A percentile compares a stretch with the other conserved stretches of the same genome.
Evolutionary conservation across 495 filamentous ascomycete species (phyloP).

Genomic region (Aspergillus kassunensis): DNA sequence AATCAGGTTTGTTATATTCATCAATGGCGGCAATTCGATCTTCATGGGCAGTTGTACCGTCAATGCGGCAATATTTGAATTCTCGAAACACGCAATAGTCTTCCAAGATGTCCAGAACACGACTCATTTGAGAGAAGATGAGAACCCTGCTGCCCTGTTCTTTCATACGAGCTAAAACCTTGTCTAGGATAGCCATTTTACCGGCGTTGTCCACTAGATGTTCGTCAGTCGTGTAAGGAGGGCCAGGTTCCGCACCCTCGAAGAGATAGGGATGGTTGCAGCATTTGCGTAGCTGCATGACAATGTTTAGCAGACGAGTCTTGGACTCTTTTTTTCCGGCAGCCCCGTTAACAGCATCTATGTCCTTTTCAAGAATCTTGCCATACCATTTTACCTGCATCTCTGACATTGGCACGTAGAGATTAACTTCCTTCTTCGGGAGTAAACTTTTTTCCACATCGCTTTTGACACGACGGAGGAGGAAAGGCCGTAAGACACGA

Average conservation of each 20-base stretch:
- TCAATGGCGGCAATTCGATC: constrained; percentile 97
- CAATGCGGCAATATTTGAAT: constrained; percentile 96
- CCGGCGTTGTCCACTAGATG: constrained; percentile 90
- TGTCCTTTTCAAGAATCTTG: constrained; percentile 98
- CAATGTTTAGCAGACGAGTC: constrained; percentile 97
- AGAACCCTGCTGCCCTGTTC: constrained; percentile 84
- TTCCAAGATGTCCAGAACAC: constrained; percentile 93
- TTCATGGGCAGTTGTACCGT: constrained; percentile 95
- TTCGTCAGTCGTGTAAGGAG: constrained; percentile 97
- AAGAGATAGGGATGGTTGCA: constrained; percentile 99
- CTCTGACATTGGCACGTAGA: constrained; percentile 97
- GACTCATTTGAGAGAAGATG: constrained; percentile 99
- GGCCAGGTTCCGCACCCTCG: constrained; percentile 94
- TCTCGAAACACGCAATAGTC: constrained; percentile 96
- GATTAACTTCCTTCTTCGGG: constrained; percentile 95
- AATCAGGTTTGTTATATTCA: constrained; percentile 93
- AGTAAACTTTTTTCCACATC: constrained; percentile 98
- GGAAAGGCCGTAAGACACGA: constrained; percentile 86
- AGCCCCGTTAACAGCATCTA: constrained; percentile 97
- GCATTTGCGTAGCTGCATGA: constrained; percentile 99
- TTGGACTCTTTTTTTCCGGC: constrained; percentile 98
- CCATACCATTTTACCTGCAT: constrained; percentile 99
- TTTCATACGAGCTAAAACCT: constrained; percentile 79
- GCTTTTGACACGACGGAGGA: constrained; percentile 93
- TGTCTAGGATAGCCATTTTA: constrained; percentile 98